A percentile compares a stretch with the other conserved stretches of the same genome.
Conservation (phyloP, 441 rosid species). For the Eruca vesicaria region DNA sequence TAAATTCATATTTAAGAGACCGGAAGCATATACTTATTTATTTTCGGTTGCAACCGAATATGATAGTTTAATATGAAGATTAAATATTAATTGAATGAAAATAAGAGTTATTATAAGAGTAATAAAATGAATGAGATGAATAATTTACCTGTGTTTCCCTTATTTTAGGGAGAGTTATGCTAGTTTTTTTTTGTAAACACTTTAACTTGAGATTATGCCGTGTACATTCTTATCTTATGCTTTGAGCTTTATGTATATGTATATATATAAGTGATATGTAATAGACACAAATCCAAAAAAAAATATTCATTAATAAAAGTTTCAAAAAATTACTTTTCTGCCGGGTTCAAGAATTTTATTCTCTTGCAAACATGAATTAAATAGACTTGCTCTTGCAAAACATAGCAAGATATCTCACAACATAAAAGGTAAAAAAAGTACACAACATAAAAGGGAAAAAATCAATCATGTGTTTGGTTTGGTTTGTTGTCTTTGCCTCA, state of each 20-base stretch:
- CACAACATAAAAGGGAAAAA: background rate
- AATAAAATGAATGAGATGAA: too few relatives aligned
- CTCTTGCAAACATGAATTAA: background rate
- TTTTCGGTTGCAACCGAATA: too few relatives aligned
- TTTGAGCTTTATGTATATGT: background rate
- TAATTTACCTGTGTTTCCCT: too few relatives aligned
- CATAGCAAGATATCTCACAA: background rate
- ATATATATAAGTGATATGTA: background rate
- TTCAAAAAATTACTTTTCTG: background rate
- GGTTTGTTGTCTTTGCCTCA: background rate
- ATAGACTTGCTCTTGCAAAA: background rate
- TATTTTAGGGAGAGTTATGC: too few relatives aligned
- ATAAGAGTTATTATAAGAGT: too few relatives aligned
- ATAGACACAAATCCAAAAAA: background rate
- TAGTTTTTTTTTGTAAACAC: too few relatives aligned
- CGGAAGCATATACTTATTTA: too few relatives aligned
- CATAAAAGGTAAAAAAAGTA: background rate
- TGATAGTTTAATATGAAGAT: too few relatives aligned
- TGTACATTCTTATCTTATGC: background rate
- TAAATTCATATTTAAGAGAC: too few relatives aligned
- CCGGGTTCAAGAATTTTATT: background rate
- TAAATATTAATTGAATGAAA: too few relatives aligned
- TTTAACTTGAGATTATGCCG: too few relatives aligned
- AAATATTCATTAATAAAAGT: background rate
- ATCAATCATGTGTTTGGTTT: background rate